phyloP scores from a whole-genome alignment of 805 yeast genomes.

The Suhomyces sp. region DNA sequence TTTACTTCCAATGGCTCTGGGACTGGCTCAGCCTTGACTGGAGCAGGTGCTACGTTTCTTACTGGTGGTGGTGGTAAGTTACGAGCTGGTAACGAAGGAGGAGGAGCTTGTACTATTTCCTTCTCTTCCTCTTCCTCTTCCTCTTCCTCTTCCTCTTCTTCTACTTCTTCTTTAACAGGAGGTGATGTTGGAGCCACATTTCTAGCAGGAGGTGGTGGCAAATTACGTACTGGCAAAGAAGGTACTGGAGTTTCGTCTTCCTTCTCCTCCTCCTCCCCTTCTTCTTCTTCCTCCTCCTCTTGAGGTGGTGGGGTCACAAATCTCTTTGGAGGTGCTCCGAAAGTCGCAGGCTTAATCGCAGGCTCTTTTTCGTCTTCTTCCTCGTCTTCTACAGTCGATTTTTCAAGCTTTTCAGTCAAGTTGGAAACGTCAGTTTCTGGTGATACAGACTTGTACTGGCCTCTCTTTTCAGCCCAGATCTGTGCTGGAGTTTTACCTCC shows the following conservation, averaged over 20 bases:
- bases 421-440: conserved; percentile 13
- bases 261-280: conserved; percentile 25
- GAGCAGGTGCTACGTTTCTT: conserved; percentile 14
- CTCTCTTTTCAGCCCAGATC: conserved; percentile 90
- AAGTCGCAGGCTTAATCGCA: conserved; percentile 16
- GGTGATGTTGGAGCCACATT: conserved; percentile 7
- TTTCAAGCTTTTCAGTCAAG: not conserved
- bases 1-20: conserved; percentile 8
- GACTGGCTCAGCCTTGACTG: conserved; percentile 8
- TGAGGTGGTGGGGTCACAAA: conserved; percentile 9
- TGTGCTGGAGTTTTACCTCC: conserved; percentile 93
- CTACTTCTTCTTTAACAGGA: conserved; percentile 18
- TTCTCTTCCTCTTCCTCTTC: conserved; percentile 15
- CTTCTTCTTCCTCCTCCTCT: conserved; percentile 9
- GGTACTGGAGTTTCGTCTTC: conserved; percentile 16
- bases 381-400: conserved; percentile 2
- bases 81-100: conserved; percentile 14
- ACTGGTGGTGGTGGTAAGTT: conserved; percentile 20
- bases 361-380: conserved; percentile 14
- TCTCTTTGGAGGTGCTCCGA: conserved; percentile 1
- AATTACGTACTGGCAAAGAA: conserved; percentile 14
- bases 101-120: conserved; percentile 27
- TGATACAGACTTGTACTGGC: conserved; percentile 50
- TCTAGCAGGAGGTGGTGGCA: conserved; percentile 13
- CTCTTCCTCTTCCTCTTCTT: conserved; percentile 19